These are phyloP conservation scores for Madurella fahalii DNA, from an alignment of 2,329 filamentous ascomycete genomes.

Conservation along the genomic window DNA sequence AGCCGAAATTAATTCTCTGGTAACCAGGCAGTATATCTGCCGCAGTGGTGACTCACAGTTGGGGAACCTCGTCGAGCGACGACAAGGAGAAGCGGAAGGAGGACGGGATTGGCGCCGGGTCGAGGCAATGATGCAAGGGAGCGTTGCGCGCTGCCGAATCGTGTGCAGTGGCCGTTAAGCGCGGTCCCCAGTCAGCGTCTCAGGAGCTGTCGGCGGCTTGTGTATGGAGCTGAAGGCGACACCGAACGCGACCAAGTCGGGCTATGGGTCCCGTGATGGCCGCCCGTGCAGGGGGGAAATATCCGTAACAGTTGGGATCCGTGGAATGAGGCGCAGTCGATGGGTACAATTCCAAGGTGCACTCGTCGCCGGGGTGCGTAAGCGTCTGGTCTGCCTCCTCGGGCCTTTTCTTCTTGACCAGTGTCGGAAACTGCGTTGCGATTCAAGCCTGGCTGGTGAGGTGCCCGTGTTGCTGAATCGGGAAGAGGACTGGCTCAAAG, in stretches of 20 bases:
- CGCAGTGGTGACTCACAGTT: constrained; percentile 30
- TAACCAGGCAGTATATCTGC: constrained; percentile 13
- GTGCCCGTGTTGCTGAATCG: constrained; percentile 4
- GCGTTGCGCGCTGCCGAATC: constrained; percentile 26
- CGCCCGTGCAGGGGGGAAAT: constrained; percentile 7
- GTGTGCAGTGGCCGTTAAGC: constrained; percentile 21
- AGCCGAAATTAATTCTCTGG: constrained; percentile 14
- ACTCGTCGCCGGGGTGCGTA: neutral
- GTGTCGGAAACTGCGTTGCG: neutral
- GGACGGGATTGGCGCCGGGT: constrained; percentile 26
- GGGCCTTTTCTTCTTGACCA: neutral
- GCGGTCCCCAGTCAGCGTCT: constrained; percentile 21
- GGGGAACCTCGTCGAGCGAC: constrained; percentile 14
- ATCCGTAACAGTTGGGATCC: constrained; percentile 8
- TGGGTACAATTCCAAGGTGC: neutral
- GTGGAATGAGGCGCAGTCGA: constrained; percentile 20
- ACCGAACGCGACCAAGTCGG: constrained; percentile 24
- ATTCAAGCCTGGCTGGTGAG: neutral
- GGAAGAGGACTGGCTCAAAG: constrained; percentile 3
- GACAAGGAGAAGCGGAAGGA: constrained; percentile 20
- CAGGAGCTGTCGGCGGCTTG: constrained; percentile 14
- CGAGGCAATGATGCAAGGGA: constrained; percentile 27
- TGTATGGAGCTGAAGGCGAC: constrained; percentile 25
- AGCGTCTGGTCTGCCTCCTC: constrained; percentile 2
- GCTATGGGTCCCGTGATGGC: constrained; percentile 19